phyloP scores from a whole-genome alignment of 495 filamentous ascomycete species.

The Penicillium waksmanii region DNA sequence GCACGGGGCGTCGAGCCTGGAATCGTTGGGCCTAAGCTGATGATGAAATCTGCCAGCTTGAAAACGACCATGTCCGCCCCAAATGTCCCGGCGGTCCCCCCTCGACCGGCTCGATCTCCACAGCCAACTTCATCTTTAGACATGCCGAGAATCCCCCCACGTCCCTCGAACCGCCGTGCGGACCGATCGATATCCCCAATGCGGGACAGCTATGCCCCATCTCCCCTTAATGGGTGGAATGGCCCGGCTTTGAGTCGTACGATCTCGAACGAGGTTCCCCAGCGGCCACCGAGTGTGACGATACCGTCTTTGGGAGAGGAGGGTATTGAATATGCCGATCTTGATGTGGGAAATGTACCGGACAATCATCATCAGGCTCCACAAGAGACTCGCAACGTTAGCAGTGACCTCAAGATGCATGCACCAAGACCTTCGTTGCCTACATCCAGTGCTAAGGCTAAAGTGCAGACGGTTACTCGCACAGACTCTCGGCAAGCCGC shows the following conservation, averaged over 20 bases:
- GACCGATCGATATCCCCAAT: slow-evolving; percentile 81
- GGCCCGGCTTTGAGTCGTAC: slow-evolving; percentile 50
- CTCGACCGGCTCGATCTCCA: slow-evolving; percentile 56
- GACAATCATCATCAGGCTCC: slow-evolving; percentile 48
- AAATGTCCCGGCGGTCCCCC: slow-evolving; percentile 49
- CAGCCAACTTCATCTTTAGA: slow-evolving; percentile 38
- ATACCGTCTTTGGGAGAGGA: slow-evolving; percentile 88
- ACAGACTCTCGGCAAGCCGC: slow-evolving; percentile 86
- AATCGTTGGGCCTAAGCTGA: slow-evolving; percentile 24
- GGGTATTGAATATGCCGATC: slow-evolving; percentile 80
- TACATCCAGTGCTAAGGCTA: slow-evolving; percentile 73
- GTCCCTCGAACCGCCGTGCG: slow-evolving; percentile 64
- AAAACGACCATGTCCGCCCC: slow-evolving; percentile 49
- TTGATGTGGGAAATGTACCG: slow-evolving; percentile 48
- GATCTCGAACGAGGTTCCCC: slow-evolving; percentile 54
- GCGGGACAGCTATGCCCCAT: slow-evolving; percentile 77
- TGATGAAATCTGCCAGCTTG: slow-evolving; percentile 22
- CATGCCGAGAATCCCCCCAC: slow-evolving; percentile 65
- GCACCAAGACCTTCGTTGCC: slow-evolving; percentile 89
- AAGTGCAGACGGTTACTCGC: slow-evolving; percentile 79
- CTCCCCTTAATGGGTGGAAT: slow-evolving; percentile 75
- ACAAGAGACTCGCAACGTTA: slow-evolving; percentile 75
- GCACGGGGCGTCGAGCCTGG: slow-evolving; percentile 15
- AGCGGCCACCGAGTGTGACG: slow-evolving; percentile 73
- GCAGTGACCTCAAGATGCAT: slow-evolving; percentile 80